Conservation (phyloP, 371 early-diverging fungal genomes). For the Mortierella sp. region DNA sequence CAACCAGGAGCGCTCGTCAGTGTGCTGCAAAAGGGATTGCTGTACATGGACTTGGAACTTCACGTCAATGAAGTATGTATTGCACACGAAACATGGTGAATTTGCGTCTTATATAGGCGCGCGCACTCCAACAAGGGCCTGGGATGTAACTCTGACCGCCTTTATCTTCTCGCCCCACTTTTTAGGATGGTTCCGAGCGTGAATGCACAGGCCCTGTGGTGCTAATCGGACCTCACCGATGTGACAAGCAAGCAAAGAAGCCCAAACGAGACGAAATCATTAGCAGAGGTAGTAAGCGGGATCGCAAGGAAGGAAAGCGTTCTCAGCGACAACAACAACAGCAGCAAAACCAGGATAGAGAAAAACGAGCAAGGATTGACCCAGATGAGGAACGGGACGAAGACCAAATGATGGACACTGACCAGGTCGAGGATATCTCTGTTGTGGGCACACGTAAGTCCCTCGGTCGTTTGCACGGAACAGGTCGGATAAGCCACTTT, state of each 20-base stretch:
- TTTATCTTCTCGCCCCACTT: neutral
- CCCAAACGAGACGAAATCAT: conserved; percentile 51
- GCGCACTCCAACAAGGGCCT: neutral
- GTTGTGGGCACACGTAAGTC: conserved; percentile 50
- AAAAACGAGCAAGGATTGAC: conserved; percentile 59
- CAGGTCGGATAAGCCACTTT: neutral
- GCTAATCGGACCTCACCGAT: conserved; percentile 79
- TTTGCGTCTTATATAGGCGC: neutral
- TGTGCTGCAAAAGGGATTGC: conserved; percentile 93
- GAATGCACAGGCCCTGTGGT: conserved; percentile 84
- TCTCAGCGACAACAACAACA: conserved; percentile 61
- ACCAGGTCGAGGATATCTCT: conserved; percentile 50
- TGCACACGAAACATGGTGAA: neutral
- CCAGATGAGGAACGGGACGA: conserved; percentile 37
- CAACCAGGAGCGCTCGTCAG: conserved; percentile 90
- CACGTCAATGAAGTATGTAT: conserved; percentile 80
- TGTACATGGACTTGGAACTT: conserved; percentile 90
- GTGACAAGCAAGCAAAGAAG: conserved; percentile 65
- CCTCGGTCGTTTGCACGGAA: neutral
- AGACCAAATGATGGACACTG: conserved; percentile 42
- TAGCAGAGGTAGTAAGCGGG: conserved; percentile 60
- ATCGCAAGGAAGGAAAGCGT: conserved; percentile 67
- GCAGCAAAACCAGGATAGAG: conserved; percentile 55
- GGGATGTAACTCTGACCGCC: neutral
- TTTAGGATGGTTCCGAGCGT: conserved; percentile 81